Evolutionary conservation across 23 red algal genomes (phyloP), one percentile per base, ranked within the genome.

Genomic region (Pyropia haitanensis): DNA sequence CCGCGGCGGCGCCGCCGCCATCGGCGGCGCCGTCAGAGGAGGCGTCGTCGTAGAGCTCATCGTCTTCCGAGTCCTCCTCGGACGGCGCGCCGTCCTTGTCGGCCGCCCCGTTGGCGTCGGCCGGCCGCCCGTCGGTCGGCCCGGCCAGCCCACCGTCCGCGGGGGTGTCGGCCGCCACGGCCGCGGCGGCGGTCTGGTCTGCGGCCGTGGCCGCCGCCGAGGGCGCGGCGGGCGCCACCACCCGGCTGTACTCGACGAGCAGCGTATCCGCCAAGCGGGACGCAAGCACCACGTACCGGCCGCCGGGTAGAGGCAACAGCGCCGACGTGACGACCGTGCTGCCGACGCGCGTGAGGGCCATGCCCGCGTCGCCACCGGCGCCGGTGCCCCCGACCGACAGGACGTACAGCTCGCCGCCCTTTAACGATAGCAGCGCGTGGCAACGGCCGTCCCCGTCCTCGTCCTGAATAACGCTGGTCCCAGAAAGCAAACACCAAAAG

Each of bases 331-430:
- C 68, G 53, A 85, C 80, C 12, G 80, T 85, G 69, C 80, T 85
- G 0, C 80, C 80, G 28, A 71, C 80, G 39, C 80, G 69, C 60
- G 68, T 85, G 61, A 85, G 73, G 20, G 69, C 59, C 33, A 85
- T 85, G 30, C 50, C 53, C 39, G 64, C 68, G 33, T 64, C 49
- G 51, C 69, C 68, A 44, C 60, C 69, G 26, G 65, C 67, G 53
- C 69, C 39, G 8, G 39, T 46, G 10, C 39, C 39, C 39, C 39
- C 80, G 33, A 85, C 39, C 21, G 61, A 57, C 60, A 85, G 54
- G 61, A 85, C 73, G 56, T 85, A 85, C 60, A 85, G 80, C 70
- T 85, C 80, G 26, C 80, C 80, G 65, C 80, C 80, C 80, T 85
- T 85, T 66, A 85, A 75, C 50, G 80, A 85, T 18, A 85, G 59